Evolutionary conservation across 345 rosid species (phyloP).

Genomic region (Camelina laxa): DNA sequence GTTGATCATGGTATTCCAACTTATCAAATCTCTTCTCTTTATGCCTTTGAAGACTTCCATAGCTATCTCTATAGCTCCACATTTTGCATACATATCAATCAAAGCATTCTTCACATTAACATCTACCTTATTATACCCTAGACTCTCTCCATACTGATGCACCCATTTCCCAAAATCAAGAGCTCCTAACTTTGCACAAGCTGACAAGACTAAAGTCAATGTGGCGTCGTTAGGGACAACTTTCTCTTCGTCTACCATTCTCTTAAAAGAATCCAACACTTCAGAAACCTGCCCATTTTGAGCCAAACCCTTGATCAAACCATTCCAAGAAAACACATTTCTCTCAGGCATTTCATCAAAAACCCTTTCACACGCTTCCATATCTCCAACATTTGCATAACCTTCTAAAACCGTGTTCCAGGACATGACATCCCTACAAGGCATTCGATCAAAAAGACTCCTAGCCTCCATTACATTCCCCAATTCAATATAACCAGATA

Average conservation of each 20-base stretch:
- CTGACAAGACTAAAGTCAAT: slow-evolving; percentile 67
- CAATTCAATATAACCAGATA: slow-evolving; percentile 65
- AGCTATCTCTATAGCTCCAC: slow-evolving; percentile 67
- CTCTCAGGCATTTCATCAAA: slow-evolving; percentile 73
- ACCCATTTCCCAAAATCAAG: slow-evolving; percentile 76
- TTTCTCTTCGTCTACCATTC: slow-evolving; percentile 58
- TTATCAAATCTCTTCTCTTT: slow-evolving; percentile 70
- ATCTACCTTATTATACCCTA: slow-evolving; percentile 58
- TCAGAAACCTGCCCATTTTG: slow-evolving; percentile 49
- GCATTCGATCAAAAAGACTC: slow-evolving; percentile 71
- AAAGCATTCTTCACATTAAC: slow-evolving; percentile 70
- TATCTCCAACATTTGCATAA: slow-evolving; percentile 61
- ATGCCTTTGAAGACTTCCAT: slow-evolving; percentile 57
- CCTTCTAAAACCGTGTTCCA: slow-evolving; percentile 86
- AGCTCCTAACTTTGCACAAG: slow-evolving; percentile 85
- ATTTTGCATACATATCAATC: slow-evolving; percentile 87
- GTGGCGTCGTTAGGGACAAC: slow-evolving; percentile 77
- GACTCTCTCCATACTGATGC: slow-evolving; percentile 58
- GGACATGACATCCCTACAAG: slow-evolving; percentile 71
- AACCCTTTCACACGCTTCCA: slow-evolving; percentile 54
- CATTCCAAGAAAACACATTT: slow-evolving; percentile 86
- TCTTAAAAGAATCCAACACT: slow-evolving; percentile 63
- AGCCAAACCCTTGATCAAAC: slow-evolving; percentile 66
- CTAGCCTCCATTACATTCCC: slow-evolving; percentile 66
- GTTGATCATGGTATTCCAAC: slow-evolving; percentile 78